Evolutionary conservation across 208 protist species (phyloP), one percentile per base, ranked within the genome.

Genomic region (Trypanosoma brucei): DNA sequence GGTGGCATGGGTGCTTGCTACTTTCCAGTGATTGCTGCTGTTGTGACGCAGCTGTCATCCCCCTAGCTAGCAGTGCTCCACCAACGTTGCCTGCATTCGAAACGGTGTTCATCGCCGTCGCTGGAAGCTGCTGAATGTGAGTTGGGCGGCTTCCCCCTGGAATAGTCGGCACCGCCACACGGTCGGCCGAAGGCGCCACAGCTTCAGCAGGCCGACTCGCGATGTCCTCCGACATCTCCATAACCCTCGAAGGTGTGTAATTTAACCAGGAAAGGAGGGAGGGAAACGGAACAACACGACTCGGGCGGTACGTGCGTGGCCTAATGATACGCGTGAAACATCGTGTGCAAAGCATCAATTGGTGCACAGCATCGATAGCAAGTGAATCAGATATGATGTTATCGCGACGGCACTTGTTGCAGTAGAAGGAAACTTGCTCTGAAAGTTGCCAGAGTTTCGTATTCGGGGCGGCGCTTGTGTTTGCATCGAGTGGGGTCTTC

Each of bases 201-300:
- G 81, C 86, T 72, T 90, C 83, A 1, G 83, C 86, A 38, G 83
- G 83, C 33, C 86, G 83, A 56, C 75, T 62, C 46, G 84, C 56
- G n/a, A 91, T 79, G 55, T 93, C 82, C 37, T 86, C 77, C 1
- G 81, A 60, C 52, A 93, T 70, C 59, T 79, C 70, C 67, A 80
- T 83, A 56, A 83, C 86, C 55, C 74, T 60, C 22, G 70, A 60
- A 3, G 86, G 86, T 58, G 72, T 79, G 76, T 93, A 93, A 62
- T 86, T 77, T 11, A 93, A 73, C 84, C 86, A 93, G 45, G 86
- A 90, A 44, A 93, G 75, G 52, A 93, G 75, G 3, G 86, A 93
- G 1, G 86, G 86, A 68, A 93, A 93, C 2, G 86, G 86, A 7
- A 93, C 83, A 46, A 88, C 70, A 57, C 86, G 79, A 57, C 70